A percentile compares a stretch with the other conserved stretches of the same genome.
These are phyloP conservation scores for Bretschneidera sinensis DNA, from an alignment of 345 rosid species.

Conservation along the genomic window DNA sequence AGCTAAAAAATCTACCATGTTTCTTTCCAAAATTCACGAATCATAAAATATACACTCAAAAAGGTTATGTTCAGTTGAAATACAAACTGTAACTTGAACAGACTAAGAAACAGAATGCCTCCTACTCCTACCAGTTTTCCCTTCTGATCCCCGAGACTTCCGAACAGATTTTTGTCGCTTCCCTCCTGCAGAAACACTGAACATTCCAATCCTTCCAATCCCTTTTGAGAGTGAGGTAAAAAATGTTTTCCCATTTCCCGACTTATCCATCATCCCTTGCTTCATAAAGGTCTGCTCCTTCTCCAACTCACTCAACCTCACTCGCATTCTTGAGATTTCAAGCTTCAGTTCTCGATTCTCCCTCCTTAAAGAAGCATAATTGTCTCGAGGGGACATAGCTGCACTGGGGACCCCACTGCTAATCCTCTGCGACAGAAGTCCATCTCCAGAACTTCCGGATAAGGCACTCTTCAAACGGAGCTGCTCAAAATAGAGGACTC, in stretches of 20 bases:
- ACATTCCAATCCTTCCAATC: constrained; percentile 61
- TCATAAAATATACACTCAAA: constrained; percentile 1
- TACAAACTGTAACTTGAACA: neutral
- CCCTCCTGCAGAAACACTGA: constrained; percentile 41
- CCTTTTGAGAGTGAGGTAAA: constrained; percentile 75
- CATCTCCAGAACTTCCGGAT: constrained; percentile 61
- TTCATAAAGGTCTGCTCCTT: constrained; percentile 63
- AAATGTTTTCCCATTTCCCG: constrained; percentile 62
- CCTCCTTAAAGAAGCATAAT: constrained; percentile 63
- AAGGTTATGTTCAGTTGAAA: neutral
- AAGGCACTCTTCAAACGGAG: constrained; percentile 61
- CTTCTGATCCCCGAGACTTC: constrained; percentile 47
- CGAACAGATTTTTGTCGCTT: constrained; percentile 48
- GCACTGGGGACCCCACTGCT: constrained; percentile 74
- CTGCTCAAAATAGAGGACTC: constrained; percentile 66
- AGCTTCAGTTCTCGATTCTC: constrained; percentile 71
- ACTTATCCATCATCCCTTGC: constrained; percentile 65
- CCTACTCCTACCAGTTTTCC: constrained; percentile 47
- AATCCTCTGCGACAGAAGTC: constrained; percentile 53
- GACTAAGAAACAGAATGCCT: constrained; percentile 47
- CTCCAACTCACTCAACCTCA: constrained; percentile 63
- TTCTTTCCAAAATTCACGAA: too few relatives aligned
- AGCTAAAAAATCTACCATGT: too few relatives aligned
- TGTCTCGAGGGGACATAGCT: constrained; percentile 68
- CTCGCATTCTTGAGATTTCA: constrained; percentile 72